phyloP scores from a whole-genome alignment of 768 basidiomycete species.

The Tephrocybe sp. region DNA sequence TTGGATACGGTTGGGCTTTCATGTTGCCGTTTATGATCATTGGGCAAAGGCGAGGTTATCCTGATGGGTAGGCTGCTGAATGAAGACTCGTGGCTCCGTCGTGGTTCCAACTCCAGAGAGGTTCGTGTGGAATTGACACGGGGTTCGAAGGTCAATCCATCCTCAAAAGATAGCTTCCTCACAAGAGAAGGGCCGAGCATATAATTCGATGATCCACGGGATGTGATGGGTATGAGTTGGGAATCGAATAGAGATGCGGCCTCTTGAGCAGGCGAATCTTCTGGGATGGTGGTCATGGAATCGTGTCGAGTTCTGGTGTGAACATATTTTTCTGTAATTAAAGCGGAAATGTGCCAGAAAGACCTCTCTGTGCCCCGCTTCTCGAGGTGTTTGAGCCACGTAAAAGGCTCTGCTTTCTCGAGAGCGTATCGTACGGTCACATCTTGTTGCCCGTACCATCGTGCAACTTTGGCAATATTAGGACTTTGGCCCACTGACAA shows the following conservation, averaged over 20 bases:
- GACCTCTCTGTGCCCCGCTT: slow-evolving; percentile 39
- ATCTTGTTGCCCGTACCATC: slow-evolving; percentile 61
- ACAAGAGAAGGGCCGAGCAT: slow-evolving; percentile 38
- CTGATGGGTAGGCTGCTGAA: slow-evolving; percentile 38
- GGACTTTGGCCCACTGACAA: slow-evolving; percentile 31
- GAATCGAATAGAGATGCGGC: slow-evolving; percentile 18
- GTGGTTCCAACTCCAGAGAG: slow-evolving; percentile 44
- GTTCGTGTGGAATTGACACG: slow-evolving; percentile 42
- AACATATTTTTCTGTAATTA: slow-evolving; percentile 65
- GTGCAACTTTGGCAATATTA: slow-evolving; percentile 49
- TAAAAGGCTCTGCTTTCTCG: slow-evolving; percentile 65
- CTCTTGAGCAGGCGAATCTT: slow-evolving; percentile 28
- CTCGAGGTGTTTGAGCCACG: slow-evolving; percentile 71
- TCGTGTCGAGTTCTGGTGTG: slow-evolving; percentile 36
- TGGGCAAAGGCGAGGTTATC: slow-evolving; percentile 10
- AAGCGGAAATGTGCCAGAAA: slow-evolving; percentile 65
- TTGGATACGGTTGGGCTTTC: slow-evolving; percentile 1
- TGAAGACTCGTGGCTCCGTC: slow-evolving; percentile 43
- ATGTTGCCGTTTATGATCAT: background rate
- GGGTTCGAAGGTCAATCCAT: slow-evolving; percentile 58
- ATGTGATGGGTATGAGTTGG: slow-evolving; percentile 20
- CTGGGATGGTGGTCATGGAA: slow-evolving; percentile 44
- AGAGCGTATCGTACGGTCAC: slow-evolving; percentile 45
- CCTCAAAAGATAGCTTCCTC: slow-evolving; percentile 42
- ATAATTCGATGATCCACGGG: slow-evolving; percentile 35